Evolutionary conservation across 306 rosid genomes (phyloP), one percentile per base, ranked within the genome.

Genomic region (Quercus glauca): DNA sequence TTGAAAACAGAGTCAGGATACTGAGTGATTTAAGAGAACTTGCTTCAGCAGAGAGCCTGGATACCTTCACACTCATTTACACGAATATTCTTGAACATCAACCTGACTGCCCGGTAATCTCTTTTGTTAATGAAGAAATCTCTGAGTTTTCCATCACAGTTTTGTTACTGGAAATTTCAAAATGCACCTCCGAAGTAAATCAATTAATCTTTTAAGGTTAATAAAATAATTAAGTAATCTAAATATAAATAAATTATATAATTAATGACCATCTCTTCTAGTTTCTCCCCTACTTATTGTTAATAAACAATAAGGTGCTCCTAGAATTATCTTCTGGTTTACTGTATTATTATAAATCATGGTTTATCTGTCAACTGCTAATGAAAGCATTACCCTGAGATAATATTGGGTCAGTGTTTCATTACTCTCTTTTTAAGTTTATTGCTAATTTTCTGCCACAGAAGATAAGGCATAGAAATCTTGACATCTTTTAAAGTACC

Each of bases 1-100:
- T 95, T 61, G 99, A 93, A 89, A 90, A 78, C 84, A 86, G 94
- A 84, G 89, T 93, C 67, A 90, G 93, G 68, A 83, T 87, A 73
- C 88, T 95, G 65, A 73, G 96, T 67, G 97, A 95, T 86, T 85
- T 95, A 81, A 91, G 96, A 86, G 98, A 93, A 79, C 99, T 95
- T 83, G 99, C 98, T 73, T 93, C 99, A 49, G 98, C 99, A 17
- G 97, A 93, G 90, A 93, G 98, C 88, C 83, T 91, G 83, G 99
- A 95, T 87, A 81, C 90, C 51, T 93, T 95, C 79, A 91, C 97
- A 1, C 96, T 95, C 76, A 90, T 93, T 71, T 93, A 93, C 86
- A 90, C 97, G 76, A 95, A 93, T 86, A 93, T 95, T 76, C 98
- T 95, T 15, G 96, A 95, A 79, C 99, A 95, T 81, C 99, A 93